Evolutionary conservation across 805 yeast species (phyloP), one percentile per base, ranked within the genome.

Genomic region (Komagataella pastoris): DNA sequence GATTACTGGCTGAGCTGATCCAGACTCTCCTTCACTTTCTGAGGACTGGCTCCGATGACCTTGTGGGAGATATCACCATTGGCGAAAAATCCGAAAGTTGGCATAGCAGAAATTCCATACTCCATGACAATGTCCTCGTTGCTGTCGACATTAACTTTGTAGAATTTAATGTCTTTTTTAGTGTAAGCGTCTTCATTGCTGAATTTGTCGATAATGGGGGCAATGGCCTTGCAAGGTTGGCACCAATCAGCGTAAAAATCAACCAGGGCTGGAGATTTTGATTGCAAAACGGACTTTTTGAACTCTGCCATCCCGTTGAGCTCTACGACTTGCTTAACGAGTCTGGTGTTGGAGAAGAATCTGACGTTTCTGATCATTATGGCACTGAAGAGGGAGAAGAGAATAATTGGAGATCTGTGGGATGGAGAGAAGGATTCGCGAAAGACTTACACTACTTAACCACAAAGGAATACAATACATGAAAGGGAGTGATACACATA

Each of bases 191-290:
- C 73, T 10, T 30, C 40, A 17, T 17, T 18, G 23, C 74, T 68
- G 54, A 71, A 62, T 44, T 64, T 63, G 47, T 69, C 74, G 47
- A 81, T 62, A 18, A 77, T 63, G 14, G 88, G 88, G 2, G 83
- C 72, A 58, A 83, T 74, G n/a, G 83, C 83, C 58, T 78, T 80
- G 59, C 88, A 83, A n/a, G 88, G 88, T 6, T 83, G 87, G 65
- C 88, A 83, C 88, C 88, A 83, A 8, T 80, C 75, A 36, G 88
- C 88, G 64, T 74, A 80, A 62, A 82, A 83, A 61, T 83, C 88
- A 49, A 81, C 75, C 2, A 82, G 68, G 1, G 82, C 69, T 44
- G 77, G 40, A 10, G 40, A 30, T 14, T 30, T 30, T 30, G 40
- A 30, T 12, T 10, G 40, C n/a, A 30, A 10, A 8, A 44, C 47